phyloP scores from a whole-genome alignment of 2,329 filamentous ascomycete genomes.

The Hysterium pulicare region DNA sequence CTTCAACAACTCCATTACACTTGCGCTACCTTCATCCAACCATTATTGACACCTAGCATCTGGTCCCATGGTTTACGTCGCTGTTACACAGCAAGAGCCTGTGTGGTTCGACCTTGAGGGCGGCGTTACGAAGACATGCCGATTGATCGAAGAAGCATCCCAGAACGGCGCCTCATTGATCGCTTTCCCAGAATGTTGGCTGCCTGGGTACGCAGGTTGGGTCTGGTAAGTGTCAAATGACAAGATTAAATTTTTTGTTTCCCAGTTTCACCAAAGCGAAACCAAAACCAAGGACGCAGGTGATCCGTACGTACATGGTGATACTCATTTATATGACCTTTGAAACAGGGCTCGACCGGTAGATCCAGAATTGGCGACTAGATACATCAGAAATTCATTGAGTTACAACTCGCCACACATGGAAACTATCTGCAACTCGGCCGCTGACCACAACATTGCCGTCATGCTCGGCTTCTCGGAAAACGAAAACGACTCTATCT shows the following conservation, averaged over 20 bases:
- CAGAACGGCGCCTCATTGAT: slow-evolving; percentile 53
- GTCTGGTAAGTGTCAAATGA: slow-evolving; percentile 39
- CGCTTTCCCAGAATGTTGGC: slow-evolving; percentile 47
- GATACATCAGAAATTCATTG: slow-evolving; percentile 47
- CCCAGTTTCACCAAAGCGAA: background rate
- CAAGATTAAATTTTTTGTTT: too few species aligned
- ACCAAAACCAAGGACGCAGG: too few species aligned
- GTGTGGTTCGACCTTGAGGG: slow-evolving; percentile 58
- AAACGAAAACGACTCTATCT: slow-evolving; percentile 36
- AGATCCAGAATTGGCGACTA: slow-evolving; percentile 36
- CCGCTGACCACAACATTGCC: slow-evolving; percentile 29
- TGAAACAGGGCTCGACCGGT: slow-evolving; percentile 38
- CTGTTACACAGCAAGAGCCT: slow-evolving; percentile 57
- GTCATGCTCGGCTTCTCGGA: slow-evolving; percentile 42
- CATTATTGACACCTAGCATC: too few species aligned
- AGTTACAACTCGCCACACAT: slow-evolving; percentile 42
- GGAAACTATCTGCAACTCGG: slow-evolving; percentile 38
- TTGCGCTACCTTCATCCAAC: too few species aligned
- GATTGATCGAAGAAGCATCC: slow-evolving; percentile 55
- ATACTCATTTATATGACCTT: too few species aligned
- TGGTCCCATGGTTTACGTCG: slow-evolving; percentile 34
- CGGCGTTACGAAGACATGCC: slow-evolving; percentile 55
- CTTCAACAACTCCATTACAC: too few species aligned
- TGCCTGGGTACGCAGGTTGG: slow-evolving; percentile 46
- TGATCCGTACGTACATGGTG: too few species aligned